These are phyloP conservation scores for Saitozyma podzolica DNA, from an alignment of 768 basidiomycete genomes.

Conservation along the genomic window DNA sequence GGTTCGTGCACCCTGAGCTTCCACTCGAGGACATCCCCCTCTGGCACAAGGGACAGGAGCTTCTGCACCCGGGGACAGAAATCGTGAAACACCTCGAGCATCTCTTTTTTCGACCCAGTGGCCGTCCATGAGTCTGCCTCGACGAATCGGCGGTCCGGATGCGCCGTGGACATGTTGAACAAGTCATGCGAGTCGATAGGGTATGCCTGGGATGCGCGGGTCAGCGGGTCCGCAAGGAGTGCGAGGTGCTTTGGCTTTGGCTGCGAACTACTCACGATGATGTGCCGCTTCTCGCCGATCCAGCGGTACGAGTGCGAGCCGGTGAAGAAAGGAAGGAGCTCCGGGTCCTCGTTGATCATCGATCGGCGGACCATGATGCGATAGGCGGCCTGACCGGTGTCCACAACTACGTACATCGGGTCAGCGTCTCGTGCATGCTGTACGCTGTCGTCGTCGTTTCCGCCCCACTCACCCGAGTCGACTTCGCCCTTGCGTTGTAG, in stretches of 20 bases:
- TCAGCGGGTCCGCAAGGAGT: neutral
- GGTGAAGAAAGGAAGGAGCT: conserved; percentile 52
- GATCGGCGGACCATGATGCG: conserved; percentile 53
- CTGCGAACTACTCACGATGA: conserved; percentile 38
- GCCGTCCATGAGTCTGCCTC: conserved; percentile 49
- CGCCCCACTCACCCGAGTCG: conserved; percentile 36
- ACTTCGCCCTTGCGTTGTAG: conserved; percentile 47
- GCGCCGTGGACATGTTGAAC: conserved; percentile 55
- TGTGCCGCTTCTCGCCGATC: conserved; percentile 54
- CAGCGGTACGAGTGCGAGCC: conserved; percentile 51
- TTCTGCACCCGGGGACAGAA: conserved; percentile 54
- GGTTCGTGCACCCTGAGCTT: conserved; percentile 54
- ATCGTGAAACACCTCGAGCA: conserved; percentile 52
- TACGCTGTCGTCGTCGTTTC: neutral
- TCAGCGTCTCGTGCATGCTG: neutral
- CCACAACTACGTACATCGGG: conserved; percentile 32
- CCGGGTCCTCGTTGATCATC: conserved; percentile 50
- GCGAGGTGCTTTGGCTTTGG: neutral
- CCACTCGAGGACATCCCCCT: conserved; percentile 55
- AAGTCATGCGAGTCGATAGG: conserved; percentile 53
- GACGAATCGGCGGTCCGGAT: conserved; percentile 54
- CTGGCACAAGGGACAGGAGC: conserved; percentile 53
- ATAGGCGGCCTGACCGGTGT: conserved; percentile 56
- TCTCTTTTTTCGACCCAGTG: conserved; percentile 50
- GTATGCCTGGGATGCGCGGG: conserved; percentile 40